Conservation (phyloP, 2,329 filamentous ascomycete species). For the Shiraia sp. region DNA sequence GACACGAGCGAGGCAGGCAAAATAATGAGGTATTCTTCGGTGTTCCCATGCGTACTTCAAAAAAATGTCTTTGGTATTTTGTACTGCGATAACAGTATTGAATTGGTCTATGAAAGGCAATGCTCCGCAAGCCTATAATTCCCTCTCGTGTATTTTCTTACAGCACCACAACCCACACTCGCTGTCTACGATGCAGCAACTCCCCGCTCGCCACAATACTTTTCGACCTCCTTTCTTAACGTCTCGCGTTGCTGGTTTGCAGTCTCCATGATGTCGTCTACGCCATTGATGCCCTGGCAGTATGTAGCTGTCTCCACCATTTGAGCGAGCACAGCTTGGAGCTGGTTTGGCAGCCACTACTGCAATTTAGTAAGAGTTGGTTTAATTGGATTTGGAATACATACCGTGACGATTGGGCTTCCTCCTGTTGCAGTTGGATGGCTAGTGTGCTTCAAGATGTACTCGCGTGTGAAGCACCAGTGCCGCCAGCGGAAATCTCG, state of each 20-base stretch:
- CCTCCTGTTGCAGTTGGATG: conserved; percentile 81
- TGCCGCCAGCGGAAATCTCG: conserved; percentile 82
- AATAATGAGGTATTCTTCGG: not conserved
- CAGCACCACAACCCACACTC: not conserved
- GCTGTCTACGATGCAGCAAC: conserved; percentile 32
- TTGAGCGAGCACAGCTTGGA: conserved; percentile 72
- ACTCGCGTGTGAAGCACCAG: conserved; percentile 84
- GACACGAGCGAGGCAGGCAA: conserved; percentile 17
- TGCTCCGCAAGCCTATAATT: too few species aligned
- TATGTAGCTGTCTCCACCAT: conserved; percentile 64
- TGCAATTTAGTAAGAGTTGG: conserved; percentile 8
- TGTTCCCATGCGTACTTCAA: not conserved
- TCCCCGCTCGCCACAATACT: conserved; percentile 70
- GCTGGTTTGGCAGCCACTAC: conserved; percentile 78
- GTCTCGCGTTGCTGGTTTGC: conserved; percentile 66
- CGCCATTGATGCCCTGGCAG: conserved; percentile 51
- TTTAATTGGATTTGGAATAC: conserved; percentile 8
- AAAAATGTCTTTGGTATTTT: too few species aligned
- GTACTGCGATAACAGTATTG: too few species aligned
- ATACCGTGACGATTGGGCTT: conserved; percentile 73
- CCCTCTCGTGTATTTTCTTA: too few species aligned
- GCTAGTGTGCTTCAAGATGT: conserved; percentile 76
- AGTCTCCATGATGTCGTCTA: conserved; percentile 69
- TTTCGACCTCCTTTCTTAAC: conserved; percentile 72
- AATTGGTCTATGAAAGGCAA: too few species aligned